Evolutionary conservation across 805 yeast species (phyloP).

Genomic region (Saturnispora hagleri): DNA sequence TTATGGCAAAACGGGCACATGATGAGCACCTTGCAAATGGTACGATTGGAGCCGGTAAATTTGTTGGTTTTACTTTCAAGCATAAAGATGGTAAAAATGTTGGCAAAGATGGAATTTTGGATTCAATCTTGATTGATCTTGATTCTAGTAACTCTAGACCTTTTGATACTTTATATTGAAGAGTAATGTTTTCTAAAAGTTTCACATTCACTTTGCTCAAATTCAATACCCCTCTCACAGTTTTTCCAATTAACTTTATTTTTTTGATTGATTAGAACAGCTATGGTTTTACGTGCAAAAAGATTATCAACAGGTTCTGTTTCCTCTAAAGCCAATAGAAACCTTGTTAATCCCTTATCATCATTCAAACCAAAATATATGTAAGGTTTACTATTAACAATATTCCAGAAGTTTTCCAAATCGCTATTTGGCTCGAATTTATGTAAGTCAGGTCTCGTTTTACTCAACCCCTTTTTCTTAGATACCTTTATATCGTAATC

Average conservation of each 20-base stretch:
- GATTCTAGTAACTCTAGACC: conserved; percentile 15
- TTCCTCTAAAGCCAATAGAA: conserved; percentile 25
- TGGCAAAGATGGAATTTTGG: conserved; percentile 19
- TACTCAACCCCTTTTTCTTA: conserved; percentile 3
- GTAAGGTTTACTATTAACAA: conserved; percentile 30
- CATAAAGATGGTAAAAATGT: conserved; percentile 46
- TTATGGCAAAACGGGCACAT: conserved; percentile 81
- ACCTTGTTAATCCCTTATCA: conserved; percentile 13
- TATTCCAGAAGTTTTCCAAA: conserved; percentile 16
- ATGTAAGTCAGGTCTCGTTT: conserved; percentile 30
- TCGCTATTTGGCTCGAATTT: conserved; percentile 20
- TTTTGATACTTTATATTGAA: conserved; percentile 28
- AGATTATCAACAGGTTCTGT: conserved; percentile 52
- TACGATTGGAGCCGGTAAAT: conserved; percentile 51
- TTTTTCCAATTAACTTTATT: conserved; percentile 68
- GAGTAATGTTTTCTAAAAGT: conserved; percentile 43
- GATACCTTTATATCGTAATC: conserved; percentile 40
- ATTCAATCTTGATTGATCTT: conserved; percentile 24
- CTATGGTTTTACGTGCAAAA: conserved; percentile 74
- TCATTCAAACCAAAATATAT: conserved; percentile 7
- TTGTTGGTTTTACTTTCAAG: conserved; percentile 93
- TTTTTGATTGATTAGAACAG: conserved; percentile 50
- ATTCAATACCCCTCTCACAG: conserved; percentile 49
- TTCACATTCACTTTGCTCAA: conserved; percentile 56
- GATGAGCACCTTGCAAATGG: conserved; percentile 72